phyloP scores from a whole-genome alignment of 1,284 basidiomycete genomes.

The Kalmanozyma brasiliensis region DNA sequence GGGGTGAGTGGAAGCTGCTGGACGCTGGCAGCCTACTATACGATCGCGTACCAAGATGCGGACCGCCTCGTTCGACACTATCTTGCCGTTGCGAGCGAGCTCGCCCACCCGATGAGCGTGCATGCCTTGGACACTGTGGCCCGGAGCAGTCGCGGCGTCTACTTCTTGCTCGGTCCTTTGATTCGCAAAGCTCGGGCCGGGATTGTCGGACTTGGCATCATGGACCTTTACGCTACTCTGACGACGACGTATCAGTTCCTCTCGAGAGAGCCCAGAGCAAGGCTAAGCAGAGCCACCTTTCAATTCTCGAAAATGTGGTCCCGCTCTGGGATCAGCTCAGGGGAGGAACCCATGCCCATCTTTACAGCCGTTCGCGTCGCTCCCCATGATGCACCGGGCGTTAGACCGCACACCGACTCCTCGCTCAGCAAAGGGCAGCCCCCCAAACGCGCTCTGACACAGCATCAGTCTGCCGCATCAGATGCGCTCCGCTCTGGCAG shows the following conservation, averaged over 20 bases:
- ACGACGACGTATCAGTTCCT: slow-evolving; percentile 58
- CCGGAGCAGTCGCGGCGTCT: slow-evolving; percentile 54
- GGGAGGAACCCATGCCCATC: slow-evolving; percentile 56
- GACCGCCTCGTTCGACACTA: slow-evolving; percentile 54
- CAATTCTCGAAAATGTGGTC: slow-evolving; percentile 62
- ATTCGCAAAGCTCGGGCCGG: slow-evolving; percentile 58
- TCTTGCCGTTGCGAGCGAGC: slow-evolving; percentile 55
- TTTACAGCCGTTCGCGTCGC: slow-evolving; percentile 59
- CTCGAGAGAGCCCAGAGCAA: slow-evolving; percentile 49
- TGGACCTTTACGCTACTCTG: slow-evolving; percentile 66
- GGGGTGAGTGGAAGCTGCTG: slow-evolving; percentile 68
- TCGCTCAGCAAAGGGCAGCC: slow-evolving; percentile 47
- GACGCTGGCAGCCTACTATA: slow-evolving; percentile 63
- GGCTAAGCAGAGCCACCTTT: slow-evolving; percentile 58
- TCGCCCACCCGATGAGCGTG: slow-evolving; percentile 61
- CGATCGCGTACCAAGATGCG: slow-evolving; percentile 48
- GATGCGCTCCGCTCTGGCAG: slow-evolving; percentile 19
- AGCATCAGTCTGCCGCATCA: slow-evolving; percentile 41
- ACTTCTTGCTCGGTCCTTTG: slow-evolving; percentile 62
- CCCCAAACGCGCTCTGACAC: slow-evolving; percentile 38
- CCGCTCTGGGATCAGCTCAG: slow-evolving; percentile 39
- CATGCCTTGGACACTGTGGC: slow-evolving; percentile 61
- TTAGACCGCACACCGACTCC: slow-evolving; percentile 38
- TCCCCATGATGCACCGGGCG: slow-evolving; percentile 34
- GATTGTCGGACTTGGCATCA: slow-evolving; percentile 59